Base-by-base conservation (phyloP, 129 eudicot genomes). In the Cynara cardunculus region DNA sequence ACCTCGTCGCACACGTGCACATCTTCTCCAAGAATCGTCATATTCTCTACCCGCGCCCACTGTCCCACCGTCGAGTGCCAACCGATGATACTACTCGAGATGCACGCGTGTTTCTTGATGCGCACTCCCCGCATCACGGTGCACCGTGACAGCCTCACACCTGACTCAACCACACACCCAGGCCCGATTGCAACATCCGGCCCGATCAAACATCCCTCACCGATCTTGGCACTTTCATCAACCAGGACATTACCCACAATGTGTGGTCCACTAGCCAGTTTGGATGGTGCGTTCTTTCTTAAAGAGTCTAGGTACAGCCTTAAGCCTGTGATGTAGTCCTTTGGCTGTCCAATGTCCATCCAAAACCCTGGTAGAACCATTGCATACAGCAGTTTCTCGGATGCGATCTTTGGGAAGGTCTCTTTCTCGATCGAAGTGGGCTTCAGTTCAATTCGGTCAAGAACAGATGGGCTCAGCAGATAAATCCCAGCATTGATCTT, bases 341-440 rank as follows among this genome's bases (percentile, higher is more conserved):
- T 87, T 18, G 98, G 98, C 80, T 93, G 98, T 31, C 98, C 98
- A 41, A 93, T 91, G 86, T 93, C 98, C 98, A 93, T 93, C 98
- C 98, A 93, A 64, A 93, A 93, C 27, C 98, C 97, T 16, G 98
- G 98, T 30, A 93, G 87, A 30, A 93, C 98, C 98, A 93, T 93
- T 4, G 98, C 98, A 72, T 80, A 91, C 12, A 93, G 91, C 72
- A 86, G 77, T 7, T 87, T 88, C 66, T 89, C 97, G 0, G 92
- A 83, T 26, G 98, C 98, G 41, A 93, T 91, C 82, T 88, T 89
- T 3, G 98, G 98, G 85, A 93, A 91, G 10, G 88, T 83, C 73
- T 94, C 98, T 85, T 94, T 94, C 66, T 94, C 98, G 34, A 93
- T 93, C 22, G 98, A 93, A 80, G 98, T 91, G 71, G 98, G 98